Evolutionary conservation across 2,329 filamentous ascomycete species (phyloP), one percentile per base, ranked within the genome.

Genomic region (Diplocarpon rosae): DNA sequence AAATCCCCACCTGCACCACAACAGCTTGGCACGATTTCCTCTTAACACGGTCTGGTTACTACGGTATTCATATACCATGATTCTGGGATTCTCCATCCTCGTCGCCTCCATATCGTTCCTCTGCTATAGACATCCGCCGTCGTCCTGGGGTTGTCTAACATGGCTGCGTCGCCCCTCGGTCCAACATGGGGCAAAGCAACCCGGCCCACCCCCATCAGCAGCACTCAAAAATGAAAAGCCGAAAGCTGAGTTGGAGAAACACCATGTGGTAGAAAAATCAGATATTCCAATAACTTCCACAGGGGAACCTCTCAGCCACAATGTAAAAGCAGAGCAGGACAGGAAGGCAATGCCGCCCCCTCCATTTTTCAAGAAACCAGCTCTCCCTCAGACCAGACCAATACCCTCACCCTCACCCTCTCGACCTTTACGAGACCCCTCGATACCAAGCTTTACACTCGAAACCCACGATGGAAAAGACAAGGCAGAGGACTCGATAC

Each of bases 31-130:
- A 24, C 7, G 4, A 24, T 7, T 7, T 24, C 20, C 20, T 4
- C 20, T n/a, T n/a, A 7, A 24, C 20, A 24, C 7, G 4, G 20
- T 24, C 20, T 24, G 20, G 7, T 24, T 7, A 24, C 20, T 24
- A 7, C 30, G 9, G 4, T 9, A 32, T 9, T 32, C 30, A 10
- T 9, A 32, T 32, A 46, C 20, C 37, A 80, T 80, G 75, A 72
- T 67, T 55, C 55, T 81, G 50, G 77, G 75, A 51, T 62, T 80
- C 51, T 77, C 77, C n/a, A 66, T 83, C 51, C 67, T 82, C 55
- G 60, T 82, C 51, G 77, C 72, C 35, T 77, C 77, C 0, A 63
- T 80, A 44, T 68, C 80, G 37, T 74, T 72, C 56, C 62, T 80
- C 51, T 64, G 72, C 54, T 66, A 80, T 49, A 69, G 70, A 33